Base-by-base conservation (phyloP, 1,284 basidiomycete genomes). In the Trichosporon inkin region DNA sequence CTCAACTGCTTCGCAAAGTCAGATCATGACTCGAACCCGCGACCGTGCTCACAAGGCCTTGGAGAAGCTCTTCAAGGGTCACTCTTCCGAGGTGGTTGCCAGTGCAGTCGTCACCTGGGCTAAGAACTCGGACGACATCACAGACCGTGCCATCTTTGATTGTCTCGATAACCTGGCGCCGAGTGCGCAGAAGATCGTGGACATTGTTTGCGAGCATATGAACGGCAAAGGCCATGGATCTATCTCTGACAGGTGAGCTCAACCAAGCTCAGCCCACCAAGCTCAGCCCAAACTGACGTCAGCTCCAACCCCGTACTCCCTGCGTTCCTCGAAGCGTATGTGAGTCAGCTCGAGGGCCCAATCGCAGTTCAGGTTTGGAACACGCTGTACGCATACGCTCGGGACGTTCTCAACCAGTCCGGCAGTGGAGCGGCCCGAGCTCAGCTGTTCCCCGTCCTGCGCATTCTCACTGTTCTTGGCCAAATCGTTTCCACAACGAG, bases 311-410 rank as follows among this genome's bases (percentile, higher is more conserved):
- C 70, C n/a, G 63, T 73, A 10, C 60, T 68, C 11, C 58, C 76
- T 2, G 67, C 68, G 38, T 98, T 98, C 77, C 81, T 98, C 36
- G 92, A 97, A 68, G 85, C 86, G 59, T 98, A 98, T 71, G 76
- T 96, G n/a, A 79, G 79, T 19, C 84, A 87, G 6, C 78, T 99
- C 52, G 94, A 98, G 74, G 90, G 90, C 1, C 89, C 92, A 0
- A 81, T 94, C 19, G 92, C 91, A 1, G 82, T 92, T 5, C 95
- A 98, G 78, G 89, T 97, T 7, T 98, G 95, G 94, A 80, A 80
- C 56, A 84, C 89, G 17, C 87, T 88, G 70, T 81, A 91, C 63
- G 83, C 87, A 36, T 81, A 98, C 35, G 85, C 87, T 10, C 92
- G 89, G 71, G 94, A 97, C 32, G 78, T 94, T 17, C 77, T 85